A percentile compares a stretch with the other conserved stretches of the same genome.
Conservation (phyloP, 179 eudicot species). For the Actinidia arguta region DNA sequence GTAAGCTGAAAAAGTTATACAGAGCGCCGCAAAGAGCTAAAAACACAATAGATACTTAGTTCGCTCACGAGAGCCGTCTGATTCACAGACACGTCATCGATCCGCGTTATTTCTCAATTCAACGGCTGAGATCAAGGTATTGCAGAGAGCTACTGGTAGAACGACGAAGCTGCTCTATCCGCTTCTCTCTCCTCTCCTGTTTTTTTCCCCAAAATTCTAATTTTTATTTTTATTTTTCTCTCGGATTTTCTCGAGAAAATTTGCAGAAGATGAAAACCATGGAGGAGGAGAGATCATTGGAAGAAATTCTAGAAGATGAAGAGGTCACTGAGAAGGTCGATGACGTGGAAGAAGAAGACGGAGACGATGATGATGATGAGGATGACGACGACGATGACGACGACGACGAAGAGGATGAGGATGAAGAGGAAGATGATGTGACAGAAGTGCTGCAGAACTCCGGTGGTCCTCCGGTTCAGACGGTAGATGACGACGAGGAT, state of each 20-base stretch:
- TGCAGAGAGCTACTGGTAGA: conserved; percentile 44
- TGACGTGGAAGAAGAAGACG: conserved; percentile 51
- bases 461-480: conserved; percentile 28
- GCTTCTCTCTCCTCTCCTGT: conserved; percentile 24
- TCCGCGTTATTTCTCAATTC: conserved; percentile 35
- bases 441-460: conserved; percentile 37
- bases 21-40: conserved; percentile 32
- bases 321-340: conserved; percentile 37
- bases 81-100: conserved; percentile 59
- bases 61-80: conserved; percentile 38
- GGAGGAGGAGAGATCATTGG: conserved; percentile 40
- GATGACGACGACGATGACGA: conserved; percentile 55
- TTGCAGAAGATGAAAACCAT: conserved; percentile 28
- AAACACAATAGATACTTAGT: conserved; percentile 8
- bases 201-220: conserved; percentile 10
- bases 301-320: conserved; percentile 35
- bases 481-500: conserved; percentile 36
- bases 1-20: neutral
- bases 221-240: conserved; percentile 17
- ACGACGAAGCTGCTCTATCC: conserved; percentile 41
- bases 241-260: conserved; percentile 3
- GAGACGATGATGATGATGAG: conserved; percentile 48
- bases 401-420: conserved; percentile 42
- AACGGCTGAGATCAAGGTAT: conserved; percentile 60
- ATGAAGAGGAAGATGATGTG: conserved; percentile 36